Base-by-base conservation (phyloP, 192 early-diverging fungal genomes). In the Pilobolus umbonatus region DNA sequence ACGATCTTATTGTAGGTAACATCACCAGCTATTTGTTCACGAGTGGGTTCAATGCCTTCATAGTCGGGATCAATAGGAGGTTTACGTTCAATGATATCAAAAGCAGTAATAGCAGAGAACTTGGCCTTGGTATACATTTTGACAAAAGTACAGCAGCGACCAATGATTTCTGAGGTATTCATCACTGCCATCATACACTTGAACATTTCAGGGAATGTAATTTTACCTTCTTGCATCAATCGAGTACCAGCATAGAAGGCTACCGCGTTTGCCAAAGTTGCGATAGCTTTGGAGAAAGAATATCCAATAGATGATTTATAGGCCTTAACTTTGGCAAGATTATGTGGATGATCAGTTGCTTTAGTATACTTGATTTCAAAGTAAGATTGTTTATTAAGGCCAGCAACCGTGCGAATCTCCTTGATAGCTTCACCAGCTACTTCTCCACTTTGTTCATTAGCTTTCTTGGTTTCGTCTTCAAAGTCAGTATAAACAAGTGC, bases 371-470 rank as follows among this genome's bases (percentile, higher is more conserved):
- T 69, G 8, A 72, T 59, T 50, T 83, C 80, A 54, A 97, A 95
- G 17, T 71, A 68, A 26, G 77, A 61, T 69, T 93, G 84, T 28
- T 82, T 80, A 11, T 81, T 87, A 36, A 96, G 77, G 12, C 90
- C 76, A 22, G 85, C 80, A 15, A 96, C 88, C 0, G 94, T 96
- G 51, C 90, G 88, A 26, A 96, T 88, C 51, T 89, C 85, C 29
- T 81, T 71, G 28, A 95, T 86, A 4, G 90, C 86, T 71, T 96
- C 91, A 59, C 81, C 77, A 25, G 92, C 90, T 52, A 90, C 82
- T 64, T 92, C 85, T 48, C 86, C 89, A 8, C 85, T 83, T 25
- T 74, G 64, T 62, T 92, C 88, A 71, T 94, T 91, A 1, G 88
- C 84, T 34, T 67, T 78, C 65, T 88, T 88, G n/a, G 82, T 84